Conservation (phyloP, 495 filamentous ascomycete genomes). For the Penicillium parvum region DNA sequence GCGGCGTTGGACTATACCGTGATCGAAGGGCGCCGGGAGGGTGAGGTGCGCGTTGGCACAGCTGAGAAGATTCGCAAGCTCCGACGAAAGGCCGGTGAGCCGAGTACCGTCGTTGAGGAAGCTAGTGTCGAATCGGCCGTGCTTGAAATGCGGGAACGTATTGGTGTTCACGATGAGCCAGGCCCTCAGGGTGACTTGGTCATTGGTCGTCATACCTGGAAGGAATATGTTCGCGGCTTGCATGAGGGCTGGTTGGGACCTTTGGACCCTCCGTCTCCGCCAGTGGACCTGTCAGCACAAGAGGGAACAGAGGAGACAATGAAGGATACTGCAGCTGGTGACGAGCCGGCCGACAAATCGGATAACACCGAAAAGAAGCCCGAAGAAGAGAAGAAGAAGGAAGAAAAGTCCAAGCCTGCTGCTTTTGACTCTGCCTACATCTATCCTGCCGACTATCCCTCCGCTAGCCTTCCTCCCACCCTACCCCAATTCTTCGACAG, state of each 20-base stretch:
- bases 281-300: slow-evolving; percentile 14
- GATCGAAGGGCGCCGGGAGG: slow-evolving; percentile 82
- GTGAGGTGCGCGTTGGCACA: slow-evolving; percentile 75
- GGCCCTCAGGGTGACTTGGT: slow-evolving; percentile 79
- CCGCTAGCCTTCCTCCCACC: slow-evolving; percentile 52
- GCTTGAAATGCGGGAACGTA: slow-evolving; percentile 50
- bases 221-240: slow-evolving; percentile 88
- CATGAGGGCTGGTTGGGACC: slow-evolving; percentile 98
- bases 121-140: slow-evolving; percentile 49
- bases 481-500: slow-evolving; percentile 61
- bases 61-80: slow-evolving; percentile 75
- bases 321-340: slow-evolving; percentile 31
- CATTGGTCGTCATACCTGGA: slow-evolving; percentile 91
- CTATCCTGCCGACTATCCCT: slow-evolving; percentile 60
- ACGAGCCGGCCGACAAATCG: slow-evolving; percentile 12
- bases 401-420: slow-evolving; percentile 50
- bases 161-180: slow-evolving; percentile 63
- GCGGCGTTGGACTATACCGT: slow-evolving; percentile 93
- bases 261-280: slow-evolving; percentile 47
- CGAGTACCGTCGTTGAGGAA: slow-evolving; percentile 35
- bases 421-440: slow-evolving; percentile 58
- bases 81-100: slow-evolving; percentile 54
- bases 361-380: slow-evolving; percentile 20
- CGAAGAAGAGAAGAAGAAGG: slow-evolving; percentile 35
- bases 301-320: slow-evolving; percentile 21